Base-by-base conservation (phyloP, 163 green algal species). In the Picocystis sp. region DNA sequence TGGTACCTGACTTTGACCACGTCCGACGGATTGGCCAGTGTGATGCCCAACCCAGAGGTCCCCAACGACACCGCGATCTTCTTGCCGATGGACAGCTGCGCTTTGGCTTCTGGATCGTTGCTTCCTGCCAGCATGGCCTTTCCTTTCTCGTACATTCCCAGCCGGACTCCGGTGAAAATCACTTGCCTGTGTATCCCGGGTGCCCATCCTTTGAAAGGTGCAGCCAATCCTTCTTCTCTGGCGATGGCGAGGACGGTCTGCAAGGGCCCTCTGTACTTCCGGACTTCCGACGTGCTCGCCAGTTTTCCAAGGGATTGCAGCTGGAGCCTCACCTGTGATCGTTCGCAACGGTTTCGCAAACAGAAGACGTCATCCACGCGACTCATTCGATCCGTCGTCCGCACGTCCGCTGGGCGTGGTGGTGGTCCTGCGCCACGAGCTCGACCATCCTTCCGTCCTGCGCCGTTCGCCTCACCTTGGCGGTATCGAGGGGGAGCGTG, bases 401-500 rank as follows among this genome's bases (percentile, higher is more conserved):
- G 29, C 29, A 8, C 29, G 5, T 38, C 8, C 8, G 5, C 8
- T 38, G 29, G 29, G 8, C 29, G 29, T 38, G 29, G 5, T 38
- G 29, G 29, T 12, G 29, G 5, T 38, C 29, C 8, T 38, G 29
- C 29, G 8, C 5, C 29, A 5, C 5, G 5, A 5, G 29, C 8
- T 38, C 29, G 29, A 12, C 44, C 44, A 12, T 25, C 44, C 22
- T 24, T 50, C 9, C n/a, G 3, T 34, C 38, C n/a, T 29, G 47
- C 47, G 25, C 15, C 11, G 34, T 33, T 3, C 34, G 17, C 5
- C 47, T 22, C n/a, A 53, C 47, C 17, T 53, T 53, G 24, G 47
- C 47, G 24, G 47, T 53, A 14, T 53, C 47, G 11, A 53, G 47
- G 11, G 47, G 47, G n/a, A 53, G 15, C 47, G 47, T 53, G 29